A percentile compares a stretch with the other conserved stretches of the same genome.
phyloP scores from a whole-genome alignment of 1,284 basidiomycete genomes.

The Sporisorium sorghi region DNA sequence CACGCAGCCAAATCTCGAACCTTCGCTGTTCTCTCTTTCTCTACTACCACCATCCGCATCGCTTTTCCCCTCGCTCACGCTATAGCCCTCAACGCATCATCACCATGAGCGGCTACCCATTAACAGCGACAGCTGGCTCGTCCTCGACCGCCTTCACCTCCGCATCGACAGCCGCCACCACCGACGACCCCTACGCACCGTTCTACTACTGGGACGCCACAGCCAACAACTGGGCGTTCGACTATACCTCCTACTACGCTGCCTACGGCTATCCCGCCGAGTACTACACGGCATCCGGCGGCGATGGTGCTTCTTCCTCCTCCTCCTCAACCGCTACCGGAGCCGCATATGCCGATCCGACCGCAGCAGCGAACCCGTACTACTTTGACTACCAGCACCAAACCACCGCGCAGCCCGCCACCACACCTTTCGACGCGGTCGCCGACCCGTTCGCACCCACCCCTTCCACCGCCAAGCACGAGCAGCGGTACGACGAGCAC shows the following conservation, averaged over 20 bases:
- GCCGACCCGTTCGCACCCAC: constrained; percentile 18
- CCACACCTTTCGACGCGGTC: constrained; percentile 2
- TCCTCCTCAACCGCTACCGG: neutral
- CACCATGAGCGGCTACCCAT: constrained; percentile 8
- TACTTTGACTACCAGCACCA: constrained; percentile 17
- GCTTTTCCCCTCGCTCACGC: too few species aligned
- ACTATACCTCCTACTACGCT: constrained; percentile 65
- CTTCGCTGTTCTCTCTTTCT: neutral
- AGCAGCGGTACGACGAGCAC: constrained; percentile 26
- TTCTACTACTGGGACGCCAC: constrained; percentile 68
- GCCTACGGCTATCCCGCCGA: constrained; percentile 58
- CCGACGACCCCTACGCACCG: constrained; percentile 64
- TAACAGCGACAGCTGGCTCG: constrained; percentile 1
- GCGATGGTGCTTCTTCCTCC: constrained; percentile 23
- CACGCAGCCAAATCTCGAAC: neutral
- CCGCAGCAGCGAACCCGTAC: constrained; percentile 22
- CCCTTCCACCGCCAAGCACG: constrained; percentile 15
- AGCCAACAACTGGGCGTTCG: constrained; percentile 65
- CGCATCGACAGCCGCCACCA: constrained; percentile 19
- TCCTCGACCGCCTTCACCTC: constrained; percentile 14
- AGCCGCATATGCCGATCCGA: constrained; percentile 18
- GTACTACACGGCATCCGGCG: constrained; percentile 39
- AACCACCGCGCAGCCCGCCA: neutral
- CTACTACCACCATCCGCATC: constrained; percentile 8
- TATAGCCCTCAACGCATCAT: neutral